These are phyloP conservation scores for Akanthomyces dipterigenus DNA, from an alignment of 2,329 filamentous ascomycete species.

Conservation along the genomic window DNA sequence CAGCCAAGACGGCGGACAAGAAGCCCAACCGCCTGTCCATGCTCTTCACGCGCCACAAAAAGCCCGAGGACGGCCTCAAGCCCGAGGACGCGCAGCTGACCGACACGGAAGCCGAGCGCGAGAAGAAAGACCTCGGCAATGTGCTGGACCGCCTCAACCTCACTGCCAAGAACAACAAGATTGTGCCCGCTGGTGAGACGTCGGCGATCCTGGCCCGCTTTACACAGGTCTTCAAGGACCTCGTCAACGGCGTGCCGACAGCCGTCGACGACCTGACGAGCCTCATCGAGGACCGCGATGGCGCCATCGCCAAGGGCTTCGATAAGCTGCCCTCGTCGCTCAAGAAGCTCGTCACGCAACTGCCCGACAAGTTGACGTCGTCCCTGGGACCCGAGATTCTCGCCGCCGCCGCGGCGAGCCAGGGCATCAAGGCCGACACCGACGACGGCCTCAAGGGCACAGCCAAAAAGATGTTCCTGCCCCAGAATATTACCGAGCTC, in stretches of 20 bases:
- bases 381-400: constrained; percentile 74
- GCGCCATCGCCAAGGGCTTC: constrained; percentile 51
- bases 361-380: constrained; percentile 75
- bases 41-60: constrained; percentile 32
- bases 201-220: constrained; percentile 73
- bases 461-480: constrained; percentile 60
- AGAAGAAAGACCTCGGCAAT: constrained; percentile 65
- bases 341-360: constrained; percentile 76
- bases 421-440: constrained; percentile 52
- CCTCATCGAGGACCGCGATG: constrained; percentile 55
- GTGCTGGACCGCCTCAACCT: constrained; percentile 83
- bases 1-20: constrained; percentile 23
- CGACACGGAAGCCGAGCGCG: constrained; percentile 37
- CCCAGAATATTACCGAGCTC: constrained; percentile 69
- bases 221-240: constrained; percentile 84
- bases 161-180: constrained; percentile 75
- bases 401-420: constrained; percentile 70
- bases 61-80: constrained; percentile 30
- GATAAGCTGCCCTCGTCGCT: constrained; percentile 69
- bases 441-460: constrained; percentile 52
- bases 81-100: constrained; percentile 19
- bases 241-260: constrained; percentile 86
- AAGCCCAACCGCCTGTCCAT: constrained; percentile 29
- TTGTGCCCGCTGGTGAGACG: constrained; percentile 77
- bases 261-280: constrained; percentile 79